A percentile compares a stretch with the other conserved stretches of the same genome.
phyloP scores from a whole-genome alignment of 2,329 filamentous ascomycete genomes.

The Aspergillus pseudonomiae region DNA sequence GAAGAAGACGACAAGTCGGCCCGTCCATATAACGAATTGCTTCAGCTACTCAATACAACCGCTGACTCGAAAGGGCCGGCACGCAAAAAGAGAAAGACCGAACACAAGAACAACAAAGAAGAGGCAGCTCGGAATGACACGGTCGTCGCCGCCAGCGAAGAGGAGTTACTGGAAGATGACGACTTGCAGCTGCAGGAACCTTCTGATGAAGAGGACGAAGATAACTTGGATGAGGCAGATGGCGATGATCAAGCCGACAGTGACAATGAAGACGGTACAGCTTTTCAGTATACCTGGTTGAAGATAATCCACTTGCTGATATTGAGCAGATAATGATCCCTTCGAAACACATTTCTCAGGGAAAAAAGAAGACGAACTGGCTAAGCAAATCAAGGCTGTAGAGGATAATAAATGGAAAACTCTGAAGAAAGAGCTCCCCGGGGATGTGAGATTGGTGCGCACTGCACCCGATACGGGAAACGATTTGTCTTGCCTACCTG shows the following conservation, averaged over 20 bases:
- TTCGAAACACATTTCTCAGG: conserved; percentile 80
- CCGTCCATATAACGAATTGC: conserved; percentile 59
- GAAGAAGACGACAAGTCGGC: conserved; percentile 45
- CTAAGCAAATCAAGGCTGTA: conserved; percentile 53
- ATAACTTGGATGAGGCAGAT: conserved; percentile 43
- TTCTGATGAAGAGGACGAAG: conserved; percentile 44
- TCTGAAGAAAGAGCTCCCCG: conserved; percentile 41
- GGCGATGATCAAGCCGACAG: conserved; percentile 34
- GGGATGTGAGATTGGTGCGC: conserved; percentile 35
- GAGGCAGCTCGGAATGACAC: conserved; percentile 29
- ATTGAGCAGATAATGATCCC: conserved; percentile 64
- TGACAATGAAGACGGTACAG: conserved; percentile 41
- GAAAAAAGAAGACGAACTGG: conserved; percentile 64
- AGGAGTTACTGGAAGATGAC: conserved; percentile 44
- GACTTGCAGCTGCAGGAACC: conserved; percentile 54
- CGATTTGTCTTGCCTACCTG: conserved; percentile 29
- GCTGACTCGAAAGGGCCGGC: conserved; percentile 47
- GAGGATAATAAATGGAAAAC: conserved; percentile 53
- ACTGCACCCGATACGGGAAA: conserved; percentile 33
- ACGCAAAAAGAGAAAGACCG: conserved; percentile 58
- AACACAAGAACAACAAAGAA: conserved; percentile 29
- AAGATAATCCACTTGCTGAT: conserved; percentile 36
- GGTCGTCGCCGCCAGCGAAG: conserved; percentile 25
- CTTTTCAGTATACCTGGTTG: background rate
- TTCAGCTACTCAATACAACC: conserved; percentile 56